Evolutionary conservation across 2,329 filamentous ascomycete genomes (phyloP).

Genomic region (Epicoccum sorghinum): DNA sequence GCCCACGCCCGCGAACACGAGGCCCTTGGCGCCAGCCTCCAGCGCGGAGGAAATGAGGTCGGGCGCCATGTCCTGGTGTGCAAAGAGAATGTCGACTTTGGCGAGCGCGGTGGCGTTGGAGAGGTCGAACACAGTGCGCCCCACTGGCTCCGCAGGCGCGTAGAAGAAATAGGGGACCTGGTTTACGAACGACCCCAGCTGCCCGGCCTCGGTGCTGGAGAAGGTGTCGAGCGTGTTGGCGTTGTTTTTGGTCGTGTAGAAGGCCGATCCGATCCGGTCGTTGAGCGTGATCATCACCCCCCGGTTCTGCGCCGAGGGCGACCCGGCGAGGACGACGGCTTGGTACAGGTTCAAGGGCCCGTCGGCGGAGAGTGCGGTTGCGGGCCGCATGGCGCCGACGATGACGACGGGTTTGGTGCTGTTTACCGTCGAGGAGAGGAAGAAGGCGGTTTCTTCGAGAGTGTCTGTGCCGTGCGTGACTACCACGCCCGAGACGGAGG

Average conservation of each 20-base stretch:
- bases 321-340: conserved; percentile 63
- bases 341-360: conserved; percentile 68
- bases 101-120: conserved; percentile 56
- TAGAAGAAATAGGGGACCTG: conserved; percentile 67
- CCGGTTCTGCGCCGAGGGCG: conserved; percentile 53
- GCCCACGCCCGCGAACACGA: conserved; percentile 63
- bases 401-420: conserved; percentile 65
- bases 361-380: conserved; percentile 67
- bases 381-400: conserved; percentile 68
- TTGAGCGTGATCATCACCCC: conserved; percentile 67
- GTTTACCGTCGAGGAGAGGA: conserved; percentile 63
- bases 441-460: conserved; percentile 68
- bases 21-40: conserved; percentile 58
- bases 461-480: conserved; percentile 71
- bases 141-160: conserved; percentile 53
- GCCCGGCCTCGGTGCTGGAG: conserved; percentile 60
- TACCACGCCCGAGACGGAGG: conserved; percentile 56
- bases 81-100: conserved; percentile 63
- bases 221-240: conserved; percentile 69
- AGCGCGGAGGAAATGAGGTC: conserved; percentile 53
- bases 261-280: conserved; percentile 64
- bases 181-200: conserved; percentile 64
- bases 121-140: conserved; percentile 51
- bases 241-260: conserved; percentile 66
- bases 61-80: conserved; percentile 60